Evolutionary conservation across 2,329 filamentous ascomycete genomes (phyloP).

Genomic region (Septoria petroselini): DNA sequence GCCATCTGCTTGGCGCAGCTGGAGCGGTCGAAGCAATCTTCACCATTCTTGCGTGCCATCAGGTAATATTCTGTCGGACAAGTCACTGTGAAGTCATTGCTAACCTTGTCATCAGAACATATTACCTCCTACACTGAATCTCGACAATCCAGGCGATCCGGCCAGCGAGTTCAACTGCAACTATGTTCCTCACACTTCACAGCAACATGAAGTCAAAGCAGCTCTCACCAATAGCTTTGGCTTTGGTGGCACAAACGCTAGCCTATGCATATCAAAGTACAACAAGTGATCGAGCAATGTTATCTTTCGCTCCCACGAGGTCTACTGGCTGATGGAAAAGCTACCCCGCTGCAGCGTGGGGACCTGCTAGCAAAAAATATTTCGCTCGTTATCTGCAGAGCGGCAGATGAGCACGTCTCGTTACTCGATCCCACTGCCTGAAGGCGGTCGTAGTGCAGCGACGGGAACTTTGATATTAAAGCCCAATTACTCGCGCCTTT

Average conservation of each 20-base stretch:
- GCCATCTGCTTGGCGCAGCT: conserved; percentile 86
- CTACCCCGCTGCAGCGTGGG: conserved; percentile 20
- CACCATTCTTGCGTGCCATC: conserved; percentile 70
- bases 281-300: conserved; percentile 9
- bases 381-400: conserved; percentile 1
- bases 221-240: conserved; percentile 94
- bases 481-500: neutral
- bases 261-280: conserved; percentile 67
- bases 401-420: neutral
- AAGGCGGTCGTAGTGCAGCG: neutral
- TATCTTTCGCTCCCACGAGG: too few relatives aligned
- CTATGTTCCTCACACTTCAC: conserved; percentile 70
- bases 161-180: conserved; percentile 72
- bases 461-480: neutral
- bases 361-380: neutral
- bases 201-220: conserved; percentile 67
- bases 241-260: conserved; percentile 95
- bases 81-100: neutral
- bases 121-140: conserved; percentile 83
- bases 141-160: conserved; percentile 60
- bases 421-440: conserved; percentile 1
- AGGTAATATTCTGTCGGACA: conserved; percentile 55
- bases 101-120: conserved; percentile 55
- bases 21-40: conserved; percentile 90
- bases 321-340: conserved; percentile 6